Percentiles rank a stretch among this genome's conserved stretches.
Conservation (phyloP, 2,329 filamentous ascomycete genomes). For the Colletotrichum cereale region DNA sequence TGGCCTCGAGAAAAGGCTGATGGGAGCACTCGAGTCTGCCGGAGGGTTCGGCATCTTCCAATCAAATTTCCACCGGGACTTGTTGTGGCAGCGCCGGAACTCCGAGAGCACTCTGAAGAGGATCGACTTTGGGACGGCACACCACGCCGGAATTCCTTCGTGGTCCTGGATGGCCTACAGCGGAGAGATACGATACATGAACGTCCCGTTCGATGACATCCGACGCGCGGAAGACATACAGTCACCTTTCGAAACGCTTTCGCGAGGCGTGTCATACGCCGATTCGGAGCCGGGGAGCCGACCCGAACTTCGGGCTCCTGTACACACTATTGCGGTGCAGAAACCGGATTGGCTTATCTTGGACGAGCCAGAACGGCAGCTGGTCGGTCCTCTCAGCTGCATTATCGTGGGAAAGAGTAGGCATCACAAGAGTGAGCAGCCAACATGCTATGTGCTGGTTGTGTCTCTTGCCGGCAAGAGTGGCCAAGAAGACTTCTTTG, state of each 20-base stretch:
- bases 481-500: neutral
- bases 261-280: neutral
- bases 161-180: slow-evolving; percentile 54
- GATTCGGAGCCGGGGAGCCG: neutral
- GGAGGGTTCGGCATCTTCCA: slow-evolving; percentile 5
- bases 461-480: neutral
- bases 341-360: slow-evolving; percentile 1
- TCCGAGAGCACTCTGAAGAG: neutral
- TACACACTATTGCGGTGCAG: neutral
- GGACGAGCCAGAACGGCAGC: neutral
- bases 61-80: neutral
- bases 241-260: neutral
- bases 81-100: slow-evolving; percentile 13
- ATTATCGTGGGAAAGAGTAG: neutral
- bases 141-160: slow-evolving; percentile 36
- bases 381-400: neutral
- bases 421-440: neutral
- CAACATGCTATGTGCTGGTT: neutral
- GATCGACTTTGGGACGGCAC: neutral
- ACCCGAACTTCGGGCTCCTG: neutral
- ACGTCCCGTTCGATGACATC: slow-evolving; percentile 42
- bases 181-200: slow-evolving; percentile 47
- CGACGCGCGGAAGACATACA: neutral
- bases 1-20: slow-evolving; percentile 1
- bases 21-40: neutral